These are phyloP conservation scores for Astragalus membranaceus DNA, from an alignment of 306 rosid species.

Conservation along the genomic window DNA sequence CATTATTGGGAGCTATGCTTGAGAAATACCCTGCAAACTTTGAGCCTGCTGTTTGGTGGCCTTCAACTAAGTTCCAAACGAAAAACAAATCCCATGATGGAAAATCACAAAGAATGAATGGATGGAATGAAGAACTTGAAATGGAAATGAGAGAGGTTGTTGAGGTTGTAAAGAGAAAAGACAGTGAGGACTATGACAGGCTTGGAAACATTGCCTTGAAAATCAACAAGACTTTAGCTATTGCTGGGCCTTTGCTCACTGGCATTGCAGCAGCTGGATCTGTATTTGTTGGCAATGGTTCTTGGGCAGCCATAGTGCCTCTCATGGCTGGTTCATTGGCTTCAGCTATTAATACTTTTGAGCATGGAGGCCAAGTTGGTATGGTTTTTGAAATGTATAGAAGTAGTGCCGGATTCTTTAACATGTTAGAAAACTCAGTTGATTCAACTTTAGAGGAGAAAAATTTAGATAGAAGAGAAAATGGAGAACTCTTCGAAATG, in stretches of 20 bases:
- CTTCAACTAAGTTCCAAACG: constrained; percentile 10
- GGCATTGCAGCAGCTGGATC: constrained; percentile 61
- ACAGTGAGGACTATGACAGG: constrained; percentile 55
- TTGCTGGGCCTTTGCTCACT: constrained; percentile 62
- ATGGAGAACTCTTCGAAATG: constrained; percentile 14
- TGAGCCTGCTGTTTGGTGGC: constrained; percentile 27
- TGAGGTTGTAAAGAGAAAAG: constrained; percentile 47
- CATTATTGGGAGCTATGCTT: constrained; percentile 22
- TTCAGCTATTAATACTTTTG: constrained; percentile 37
- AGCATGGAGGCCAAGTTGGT: constrained; percentile 70
- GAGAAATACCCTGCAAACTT: constrained; percentile 19
- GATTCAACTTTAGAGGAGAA: constrained; percentile 40
- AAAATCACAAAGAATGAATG: constrained; percentile 19
- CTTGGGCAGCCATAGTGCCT: constrained; percentile 26
- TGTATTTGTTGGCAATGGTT: constrained; percentile 32
- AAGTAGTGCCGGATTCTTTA: constrained; percentile 45
- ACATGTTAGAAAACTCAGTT: constrained; percentile 34
- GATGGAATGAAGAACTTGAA: constrained; percentile 58
- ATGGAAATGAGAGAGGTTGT: constrained; percentile 47
- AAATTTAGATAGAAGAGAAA: constrained; percentile 16
- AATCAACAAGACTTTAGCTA: constrained; percentile 49
- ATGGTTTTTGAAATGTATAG: constrained; percentile 75
- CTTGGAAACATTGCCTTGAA: constrained; percentile 56
- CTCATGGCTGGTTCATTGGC: constrained; percentile 55
- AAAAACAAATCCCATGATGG: neutral